Base-by-base conservation (phyloP, 1,284 basidiomycete genomes). In the Cerrena zonata region DNA sequence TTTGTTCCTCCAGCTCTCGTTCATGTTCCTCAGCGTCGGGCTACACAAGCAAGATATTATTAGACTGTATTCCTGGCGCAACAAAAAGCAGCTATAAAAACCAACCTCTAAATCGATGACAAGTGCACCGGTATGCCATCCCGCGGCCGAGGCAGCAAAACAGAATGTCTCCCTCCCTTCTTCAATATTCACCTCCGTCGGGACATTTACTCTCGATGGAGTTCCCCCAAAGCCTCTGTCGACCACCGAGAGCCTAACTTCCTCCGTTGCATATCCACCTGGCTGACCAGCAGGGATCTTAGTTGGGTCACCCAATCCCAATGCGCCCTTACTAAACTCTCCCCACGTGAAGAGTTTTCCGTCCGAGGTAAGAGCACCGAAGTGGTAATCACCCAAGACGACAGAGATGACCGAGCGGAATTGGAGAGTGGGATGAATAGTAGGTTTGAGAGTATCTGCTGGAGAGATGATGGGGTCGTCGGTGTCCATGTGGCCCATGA, bases 311-410 rank as follows among this genome's bases (percentile, higher is more conserved):
- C 91, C 91, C 2, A 94, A 75, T 1, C 93, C 93, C 36, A 94
- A 72, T 2, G 91, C 91, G 21, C 93, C 92, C 26, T 71, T 66
- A 19, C 82, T 84, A 65, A 84, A 91, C 38, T 70, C 61, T 13
- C 94, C 94, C 92, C 93, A 97, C 4, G 91, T 89, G 38, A 87
- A 72, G 22, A 95, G 73, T 57, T 84, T 79, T 12, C 93, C 94
- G 23, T 75, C 67, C 38, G 79, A 74, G 1, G 91, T 93, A 54
- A 96, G 73, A 0, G 94, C 92, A 23, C 84, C 89, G 60, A 75
- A 84, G 70, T 96, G 93, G 66, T 93, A 94, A 67, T 96, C 92
- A 3, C 94, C 94, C 43, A 92, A 75, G 7, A 86, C 83, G 50
- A 94, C 84, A 50, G 89, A 89, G 55, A 94, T 92, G 50, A 94